phyloP scores from a whole-genome alignment of 345 rosid species.

The Aethionema arabicum region DNA sequence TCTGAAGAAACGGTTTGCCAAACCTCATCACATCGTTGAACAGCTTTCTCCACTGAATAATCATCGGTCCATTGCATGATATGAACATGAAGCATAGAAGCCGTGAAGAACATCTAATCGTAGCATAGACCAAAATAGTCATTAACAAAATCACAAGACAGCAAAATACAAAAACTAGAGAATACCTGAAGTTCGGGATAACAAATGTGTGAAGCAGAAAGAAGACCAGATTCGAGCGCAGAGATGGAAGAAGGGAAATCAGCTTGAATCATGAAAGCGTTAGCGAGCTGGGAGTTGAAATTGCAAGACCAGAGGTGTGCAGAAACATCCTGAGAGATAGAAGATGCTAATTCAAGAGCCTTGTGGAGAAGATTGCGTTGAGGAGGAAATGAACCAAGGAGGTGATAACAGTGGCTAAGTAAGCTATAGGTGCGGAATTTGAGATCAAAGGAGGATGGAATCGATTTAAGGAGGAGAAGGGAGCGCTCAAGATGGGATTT shows the following conservation, averaged over 20 bases:
- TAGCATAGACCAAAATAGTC: neutral
- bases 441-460: conserved; percentile 85
- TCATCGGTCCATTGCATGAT: conserved; percentile 91
- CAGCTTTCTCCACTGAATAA: conserved; percentile 62
- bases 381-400: conserved; percentile 77
- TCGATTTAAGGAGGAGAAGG: conserved; percentile 47
- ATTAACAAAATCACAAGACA: conserved; percentile 8
- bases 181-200: conserved; percentile 79
- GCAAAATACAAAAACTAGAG: neutral
- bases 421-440: conserved; percentile 77
- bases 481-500: conserved; percentile 91
- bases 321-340: conserved; percentile 46
- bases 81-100: conserved; percentile 83
- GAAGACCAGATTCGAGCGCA: conserved; percentile 63
- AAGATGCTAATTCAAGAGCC: conserved; percentile 66
- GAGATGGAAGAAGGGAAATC: conserved; percentile 69
- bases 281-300: conserved; percentile 96
- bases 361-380: conserved; percentile 74
- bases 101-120: conserved; percentile 82
- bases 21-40: conserved; percentile 61
- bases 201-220: conserved; percentile 56
- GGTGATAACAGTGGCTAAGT: conserved; percentile 90
- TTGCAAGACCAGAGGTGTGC: conserved; percentile 85
- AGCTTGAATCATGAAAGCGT: conserved; percentile 74
- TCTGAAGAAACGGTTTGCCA: conserved; percentile 72